A percentile compares a stretch with the other conserved stretches of the same genome.
Conservation (phyloP, 257 asterid genomes). For the Lithospermum erythrorhizon region DNA sequence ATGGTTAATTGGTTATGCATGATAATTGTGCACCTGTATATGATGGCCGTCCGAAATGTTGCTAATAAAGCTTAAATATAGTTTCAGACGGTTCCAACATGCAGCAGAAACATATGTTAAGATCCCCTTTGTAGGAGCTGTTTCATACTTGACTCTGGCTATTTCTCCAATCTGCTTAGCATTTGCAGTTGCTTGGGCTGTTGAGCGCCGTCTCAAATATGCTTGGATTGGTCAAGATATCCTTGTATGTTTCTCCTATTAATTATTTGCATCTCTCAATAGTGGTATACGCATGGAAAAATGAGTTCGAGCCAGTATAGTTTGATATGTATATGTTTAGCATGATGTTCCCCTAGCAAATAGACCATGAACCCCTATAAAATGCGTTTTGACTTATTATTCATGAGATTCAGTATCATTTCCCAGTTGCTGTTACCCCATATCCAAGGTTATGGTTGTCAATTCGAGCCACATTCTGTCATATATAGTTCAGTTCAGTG, state of each 20-base stretch:
- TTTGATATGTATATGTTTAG: too few species aligned
- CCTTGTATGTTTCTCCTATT: conserved; percentile 48
- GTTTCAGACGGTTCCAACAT: conserved; percentile 86
- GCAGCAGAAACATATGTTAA: conserved; percentile 59
- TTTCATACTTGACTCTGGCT: conserved; percentile 68
- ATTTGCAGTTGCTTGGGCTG: conserved; percentile 90
- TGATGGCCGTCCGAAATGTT: conserved; percentile 13
- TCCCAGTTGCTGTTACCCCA: too few species aligned
- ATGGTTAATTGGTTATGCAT: background rate
- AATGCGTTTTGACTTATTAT: too few species aligned
- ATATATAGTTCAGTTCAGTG: too few species aligned
- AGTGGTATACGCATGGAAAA: background rate
- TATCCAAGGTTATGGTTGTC: too few species aligned
- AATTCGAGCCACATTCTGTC: too few species aligned
- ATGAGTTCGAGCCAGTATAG: background rate
- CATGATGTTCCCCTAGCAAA: too few species aligned
- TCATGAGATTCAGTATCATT: too few species aligned
- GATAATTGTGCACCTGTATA: background rate
- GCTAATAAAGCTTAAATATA: conserved; percentile 28
- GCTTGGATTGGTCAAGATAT: conserved; percentile 99
- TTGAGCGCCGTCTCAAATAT: conserved; percentile 51
- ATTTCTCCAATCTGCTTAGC: conserved; percentile 86
- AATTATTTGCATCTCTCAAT: background rate
- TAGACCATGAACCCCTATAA: too few species aligned
- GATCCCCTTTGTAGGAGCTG: conserved; percentile 80